Evolutionary conservation across 2,329 filamentous ascomycete genomes (phyloP).

Genomic region (Trichoderma koningii): DNA sequence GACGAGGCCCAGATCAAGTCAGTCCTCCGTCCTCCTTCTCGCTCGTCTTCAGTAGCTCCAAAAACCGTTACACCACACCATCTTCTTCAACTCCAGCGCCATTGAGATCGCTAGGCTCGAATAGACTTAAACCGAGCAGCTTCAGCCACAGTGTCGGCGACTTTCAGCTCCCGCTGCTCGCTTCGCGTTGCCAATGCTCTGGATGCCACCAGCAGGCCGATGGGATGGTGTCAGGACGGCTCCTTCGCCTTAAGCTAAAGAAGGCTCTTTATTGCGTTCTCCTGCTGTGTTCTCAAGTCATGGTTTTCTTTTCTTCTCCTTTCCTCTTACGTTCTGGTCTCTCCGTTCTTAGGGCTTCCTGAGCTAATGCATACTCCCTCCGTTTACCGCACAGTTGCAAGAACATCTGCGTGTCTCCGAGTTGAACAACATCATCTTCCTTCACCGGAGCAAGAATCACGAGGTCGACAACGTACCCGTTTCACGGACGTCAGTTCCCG

Average conservation of each 20-base stretch:
- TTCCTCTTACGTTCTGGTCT: neutral
- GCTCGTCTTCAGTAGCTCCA: neutral
- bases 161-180: constrained; percentile 6
- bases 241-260: neutral
- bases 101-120: constrained; percentile 5
- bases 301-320: neutral
- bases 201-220: neutral
- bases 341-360: neutral
- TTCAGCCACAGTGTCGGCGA: constrained; percentile 4
- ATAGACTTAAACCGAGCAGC: neutral
- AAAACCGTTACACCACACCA: constrained; percentile 6
- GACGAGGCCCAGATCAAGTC: neutral
- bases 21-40: neutral
- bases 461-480: no score
- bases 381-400: neutral
- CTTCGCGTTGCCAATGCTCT: neutral
- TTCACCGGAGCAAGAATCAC: neutral
- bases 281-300: neutral
- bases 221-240: neutral
- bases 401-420: no score
- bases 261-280: neutral
- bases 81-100: neutral
- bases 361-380: neutral
- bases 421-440: no score
- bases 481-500: neutral